Percentiles rank a stretch among this genome's conserved stretches.
Evolutionary conservation across 1,284 basidiomycete species (phyloP).

Genomic region (Lignosus rhinocerotis): DNA sequence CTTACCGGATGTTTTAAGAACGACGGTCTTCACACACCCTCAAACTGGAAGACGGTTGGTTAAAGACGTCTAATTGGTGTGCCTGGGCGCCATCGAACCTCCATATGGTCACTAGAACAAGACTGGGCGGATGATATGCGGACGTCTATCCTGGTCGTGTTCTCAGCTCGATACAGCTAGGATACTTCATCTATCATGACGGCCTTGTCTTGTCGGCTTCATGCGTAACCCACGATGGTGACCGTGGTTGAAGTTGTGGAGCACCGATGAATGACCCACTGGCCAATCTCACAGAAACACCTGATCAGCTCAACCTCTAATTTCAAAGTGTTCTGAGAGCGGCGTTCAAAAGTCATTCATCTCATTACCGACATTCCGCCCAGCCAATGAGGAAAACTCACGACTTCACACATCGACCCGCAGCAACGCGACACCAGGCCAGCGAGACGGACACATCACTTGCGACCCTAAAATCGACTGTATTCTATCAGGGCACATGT

Average conservation of each 20-base stretch:
- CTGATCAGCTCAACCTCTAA: not conserved
- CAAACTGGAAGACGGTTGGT: not conserved
- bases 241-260: not conserved
- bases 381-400: conserved; percentile 9
- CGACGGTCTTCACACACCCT: conserved; percentile 6
- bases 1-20: conserved; percentile 10
- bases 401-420: not conserved
- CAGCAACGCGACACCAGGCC: conserved; percentile 4
- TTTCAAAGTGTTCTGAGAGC: conserved; percentile 3
- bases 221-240: not conserved
- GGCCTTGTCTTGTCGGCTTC: too few relatives aligned
- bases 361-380: conserved; percentile 13
- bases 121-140: not conserved
- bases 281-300: not conserved
- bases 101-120: not conserved
- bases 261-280: not conserved
- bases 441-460: not conserved
- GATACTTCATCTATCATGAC: too few relatives aligned
- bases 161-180: not conserved
- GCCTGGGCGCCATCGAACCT: conserved; percentile 1
- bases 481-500: conserved; percentile 4
- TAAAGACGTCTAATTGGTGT: conserved; percentile 5
- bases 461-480: conserved; percentile 1
- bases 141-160: not conserved
- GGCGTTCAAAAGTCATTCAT: conserved; percentile 5